Evolutionary conservation across 2,329 filamentous ascomycete genomes (phyloP), one percentile per base, ranked within the genome.

Genomic region (Phialophora tarda): DNA sequence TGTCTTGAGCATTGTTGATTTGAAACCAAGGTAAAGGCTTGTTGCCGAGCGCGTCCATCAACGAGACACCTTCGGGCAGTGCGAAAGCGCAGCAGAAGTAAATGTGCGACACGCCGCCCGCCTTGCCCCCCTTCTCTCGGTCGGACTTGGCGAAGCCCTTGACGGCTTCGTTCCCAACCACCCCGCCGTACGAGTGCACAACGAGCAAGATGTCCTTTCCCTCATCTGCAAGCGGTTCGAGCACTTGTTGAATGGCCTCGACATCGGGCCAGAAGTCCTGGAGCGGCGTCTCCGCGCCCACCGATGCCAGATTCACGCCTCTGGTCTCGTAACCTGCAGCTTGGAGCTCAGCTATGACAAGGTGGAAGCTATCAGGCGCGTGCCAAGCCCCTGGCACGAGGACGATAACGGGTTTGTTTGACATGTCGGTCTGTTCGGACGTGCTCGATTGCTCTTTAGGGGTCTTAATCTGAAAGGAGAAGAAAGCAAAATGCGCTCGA

Each of bases 301-400:
- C 73, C 7, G 75, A 74, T 11, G 74, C 71, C 14, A 76, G 75
- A 2, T 71, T 65, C 30, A 77, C 72, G 8, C 74, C 75, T 48
- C 73, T 72, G 0, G 75, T 75, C 7, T 73, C 57, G 66, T 77
- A 80, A 2, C 76, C 79, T n/a, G 73, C 71, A 2, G 51, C 60
- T 8, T 74, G 61, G 5, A 82, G 77, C 8, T 69, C 71, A 14
- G 73, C 65, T 11, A 74, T 74, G 1, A 78, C 69, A 1, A 68
- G 63, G 32, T 75, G 68, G 59, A 75, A 81, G 62, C 73, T 70
- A 28, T 65, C 62, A 2, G 78, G 74, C 0, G 67, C 69, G 59
- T 80, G 72, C 78, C 79, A 82, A 14, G 78, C 79, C 14, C 80
- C 80, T 0, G 78, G 77, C 11, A 76, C 75, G 57, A 82, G 76